Evolutionary conservation across 805 yeast genomes (phyloP), one percentile per base, ranked within the genome.

Genomic region (Monosporozyma servazzii): DNA sequence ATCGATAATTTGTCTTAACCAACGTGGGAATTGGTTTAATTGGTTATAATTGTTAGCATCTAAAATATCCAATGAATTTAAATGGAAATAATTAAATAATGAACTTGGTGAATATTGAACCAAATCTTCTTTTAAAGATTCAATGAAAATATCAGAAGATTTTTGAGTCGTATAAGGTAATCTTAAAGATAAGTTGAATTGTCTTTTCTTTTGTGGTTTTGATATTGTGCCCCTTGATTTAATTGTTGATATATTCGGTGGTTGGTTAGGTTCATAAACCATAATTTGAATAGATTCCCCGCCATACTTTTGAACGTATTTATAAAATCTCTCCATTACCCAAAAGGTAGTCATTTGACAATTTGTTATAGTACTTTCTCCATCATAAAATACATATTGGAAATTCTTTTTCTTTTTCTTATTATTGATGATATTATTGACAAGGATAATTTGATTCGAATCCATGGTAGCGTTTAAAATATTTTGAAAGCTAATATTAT

Each of bases 31-130:
- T 3, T 33, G 29, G 4, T 48, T 10, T 31, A 58, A 59, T 37
- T 58, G 49, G 3, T 45, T 30, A 13, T 53, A 51, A 1, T 47
- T 42, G 15, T 25, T 18, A 3, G 3, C 9, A 6, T 7, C 6
- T 43, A 43, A 43, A 33, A 45, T 33, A 33, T 31, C 30, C n/a
- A 45, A 5, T 13, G 25, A 63, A 56, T 27, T 55, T 56, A 48
- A 65, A 63, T 10, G 54, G 41, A 67, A 67, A 52, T 60, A 64
- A 46, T 61, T 62, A 23, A 54, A 55, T 29, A 67, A 44, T 7
- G 68, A 65, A 18, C 53, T 55, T 7, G 69, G 68, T 15, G 69
- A 64, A 52, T 67, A 67, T 40, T 65, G 64, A 2, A 66, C 51
- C 1, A 59, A 47, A 43, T 65, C 68, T 45, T 59, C 63, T 45